Base-by-base conservation (phyloP, 1,284 basidiomycete species). In the Peniophora sp. region DNA sequence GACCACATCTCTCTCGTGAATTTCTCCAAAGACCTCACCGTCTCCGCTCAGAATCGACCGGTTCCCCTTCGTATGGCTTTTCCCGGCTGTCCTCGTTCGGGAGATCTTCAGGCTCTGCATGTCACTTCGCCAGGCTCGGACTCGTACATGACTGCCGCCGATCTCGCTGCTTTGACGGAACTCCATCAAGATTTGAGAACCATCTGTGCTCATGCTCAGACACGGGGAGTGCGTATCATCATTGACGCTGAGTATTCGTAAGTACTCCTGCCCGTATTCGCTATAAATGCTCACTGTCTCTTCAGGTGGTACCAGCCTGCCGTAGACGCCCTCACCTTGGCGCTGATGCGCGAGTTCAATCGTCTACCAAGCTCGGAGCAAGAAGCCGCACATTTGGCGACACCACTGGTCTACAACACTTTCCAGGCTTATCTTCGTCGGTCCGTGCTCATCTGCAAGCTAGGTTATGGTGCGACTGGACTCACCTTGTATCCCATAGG, bases 391-490 rank as follows among this genome's bases (percentile, higher is more conserved):
- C 37, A 49, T 3, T 49, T 47, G 6, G 65, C 78, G 3, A 81
- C 83, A 51, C 88, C 88, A 0, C 68, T 89, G 3, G 65, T 89
- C 1, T 91, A 92, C 65, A 83, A 78, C 3, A 95, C 92, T 0
- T 92, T 85, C 68, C 92, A 95, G 64, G 85, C 88, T 0, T 95
- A 95, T 68, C 76, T 94, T 23, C 78, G 79, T 47, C 77, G 88
- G 85, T 79, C 24, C 59, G 64, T 52, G 12, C 27, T 49, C 45
- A 27, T 22, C 37, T 45, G 47, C 14, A 43, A 36, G 12, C 27
- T 32, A 32, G 12, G 39, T 24, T 11, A 39, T 32, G 3, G 51
- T 46, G 32, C 39, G 32, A 39, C 47, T 39, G 51, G 15, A 20
- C 56, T 36, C 32, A 34, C 41, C 34, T 49, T 39, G n/a, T 44